Percentiles rank a stretch among this genome's conserved stretches.
phyloP scores from a whole-genome alignment of 2,329 filamentous ascomycete genomes.

The Elsinoe batatas region DNA sequence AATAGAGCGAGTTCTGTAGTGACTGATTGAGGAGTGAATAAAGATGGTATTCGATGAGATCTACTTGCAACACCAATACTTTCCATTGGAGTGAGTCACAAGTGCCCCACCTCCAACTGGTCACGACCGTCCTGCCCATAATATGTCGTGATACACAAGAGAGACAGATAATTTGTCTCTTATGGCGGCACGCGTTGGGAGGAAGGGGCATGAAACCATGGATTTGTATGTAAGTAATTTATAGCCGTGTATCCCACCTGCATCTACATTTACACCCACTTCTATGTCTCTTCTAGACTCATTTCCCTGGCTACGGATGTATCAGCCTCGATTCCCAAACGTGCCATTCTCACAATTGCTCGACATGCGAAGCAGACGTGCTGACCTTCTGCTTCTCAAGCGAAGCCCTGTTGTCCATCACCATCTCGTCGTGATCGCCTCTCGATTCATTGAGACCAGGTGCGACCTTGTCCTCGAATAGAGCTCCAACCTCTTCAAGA shows the following conservation, averaged over 20 bases:
- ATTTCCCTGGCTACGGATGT: not conserved
- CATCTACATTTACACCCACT: too few species aligned
- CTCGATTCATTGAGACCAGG: not conserved
- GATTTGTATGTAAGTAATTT: too few species aligned
- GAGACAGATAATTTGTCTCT: too few species aligned
- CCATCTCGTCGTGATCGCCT: not conserved
- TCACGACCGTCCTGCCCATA: too few species aligned
- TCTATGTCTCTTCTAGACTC: too few species aligned
- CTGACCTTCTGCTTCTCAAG: not conserved
- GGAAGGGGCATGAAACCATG: too few species aligned
- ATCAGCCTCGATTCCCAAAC: not conserved
- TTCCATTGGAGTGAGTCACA: too few species aligned
- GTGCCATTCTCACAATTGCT: not conserved
- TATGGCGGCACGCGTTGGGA: too few species aligned
- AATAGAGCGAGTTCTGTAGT: not conserved
- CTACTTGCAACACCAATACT: too few species aligned
- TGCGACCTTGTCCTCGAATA: not conserved
- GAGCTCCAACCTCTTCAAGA: not conserved
- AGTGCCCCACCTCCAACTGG: too few species aligned
- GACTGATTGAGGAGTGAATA: not conserved
- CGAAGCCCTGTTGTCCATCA: not conserved
- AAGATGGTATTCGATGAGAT: not conserved
- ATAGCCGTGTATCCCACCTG: too few species aligned
- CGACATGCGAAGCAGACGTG: not conserved
- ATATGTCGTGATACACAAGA: too few species aligned